These are phyloP conservation scores for Cymbomonas tetramitiformis DNA, from an alignment of 139 green algal species.

Conservation along the genomic window DNA sequence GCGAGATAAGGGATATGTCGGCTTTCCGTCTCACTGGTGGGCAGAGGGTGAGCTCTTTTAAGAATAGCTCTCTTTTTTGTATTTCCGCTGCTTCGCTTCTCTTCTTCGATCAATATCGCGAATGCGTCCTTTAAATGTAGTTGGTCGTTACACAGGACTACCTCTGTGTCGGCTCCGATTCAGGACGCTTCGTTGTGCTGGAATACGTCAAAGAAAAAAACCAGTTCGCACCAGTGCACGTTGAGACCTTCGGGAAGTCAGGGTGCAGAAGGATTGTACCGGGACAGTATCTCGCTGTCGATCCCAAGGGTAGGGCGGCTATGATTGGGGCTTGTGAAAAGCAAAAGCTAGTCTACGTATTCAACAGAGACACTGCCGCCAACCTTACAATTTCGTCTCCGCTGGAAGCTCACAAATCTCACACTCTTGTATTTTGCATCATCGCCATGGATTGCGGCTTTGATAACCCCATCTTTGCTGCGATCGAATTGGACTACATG, in stretches of 20 bases:
- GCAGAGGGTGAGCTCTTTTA: too few relatives aligned
- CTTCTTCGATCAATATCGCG: background rate
- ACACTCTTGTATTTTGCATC: constrained; percentile 67
- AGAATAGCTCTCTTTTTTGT: constrained; percentile 6
- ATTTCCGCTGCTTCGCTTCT: background rate
- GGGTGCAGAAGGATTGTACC: constrained; percentile 85
- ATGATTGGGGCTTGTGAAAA: constrained; percentile 90
- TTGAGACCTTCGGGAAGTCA: constrained; percentile 92
- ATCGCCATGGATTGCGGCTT: constrained; percentile 84
- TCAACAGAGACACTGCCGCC: constrained; percentile 82
- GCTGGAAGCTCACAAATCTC: constrained; percentile 88
- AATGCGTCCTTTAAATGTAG: background rate
- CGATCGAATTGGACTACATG: constrained; percentile 91
- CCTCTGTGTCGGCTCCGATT: constrained; percentile 78
- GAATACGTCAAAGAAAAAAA: constrained; percentile 74
- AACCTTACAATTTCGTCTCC: constrained; percentile 92
- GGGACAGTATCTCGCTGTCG: constrained; percentile 74
- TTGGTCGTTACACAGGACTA: too few relatives aligned
- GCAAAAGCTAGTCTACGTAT: constrained; percentile 96
- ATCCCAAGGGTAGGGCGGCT: constrained; percentile 84
- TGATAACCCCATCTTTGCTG: constrained; percentile 95
- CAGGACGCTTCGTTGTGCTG: constrained; percentile 84
- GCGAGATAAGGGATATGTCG: constrained; percentile 64
- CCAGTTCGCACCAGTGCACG: constrained; percentile 75
- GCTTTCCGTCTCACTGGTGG: constrained; percentile 79